These are phyloP conservation scores for Penicillium samsonianum DNA, from an alignment of 495 filamentous ascomycete species.

Conservation along the genomic window DNA sequence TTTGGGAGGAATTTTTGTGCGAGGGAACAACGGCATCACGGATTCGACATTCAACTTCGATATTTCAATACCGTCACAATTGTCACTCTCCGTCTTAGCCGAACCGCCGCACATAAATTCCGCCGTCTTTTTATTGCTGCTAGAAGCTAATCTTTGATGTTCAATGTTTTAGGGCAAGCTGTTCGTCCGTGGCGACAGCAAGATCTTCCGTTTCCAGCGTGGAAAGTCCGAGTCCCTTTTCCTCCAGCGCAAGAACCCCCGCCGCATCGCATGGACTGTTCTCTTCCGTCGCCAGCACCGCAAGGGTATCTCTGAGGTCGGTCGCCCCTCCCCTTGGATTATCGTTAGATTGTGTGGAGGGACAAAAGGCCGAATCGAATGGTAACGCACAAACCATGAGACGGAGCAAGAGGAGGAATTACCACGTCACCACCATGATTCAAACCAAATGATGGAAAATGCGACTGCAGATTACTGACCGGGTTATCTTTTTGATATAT, in stretches of 20 bases:
- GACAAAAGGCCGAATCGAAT: constrained; percentile 14
- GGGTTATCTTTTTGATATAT: constrained; percentile 33
- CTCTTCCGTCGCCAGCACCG: constrained; percentile 97
- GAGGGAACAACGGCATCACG: constrained; percentile 21
- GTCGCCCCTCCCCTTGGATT: constrained; percentile 41
- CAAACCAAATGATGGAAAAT: constrained; percentile 10
- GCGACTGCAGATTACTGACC: constrained; percentile 43
- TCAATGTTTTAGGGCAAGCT: constrained; percentile 79
- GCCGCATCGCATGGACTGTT: constrained; percentile 97
- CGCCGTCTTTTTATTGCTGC: constrained; percentile 4
- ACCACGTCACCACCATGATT: constrained; percentile 5
- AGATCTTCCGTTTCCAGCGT: constrained; percentile 99
- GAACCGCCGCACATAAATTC: constrained; percentile 12
- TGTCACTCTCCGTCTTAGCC: constrained; percentile 4
- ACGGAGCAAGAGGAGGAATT: constrained; percentile 26
- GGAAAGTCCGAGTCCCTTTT: constrained; percentile 99
- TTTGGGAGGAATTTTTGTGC: constrained; percentile 21
- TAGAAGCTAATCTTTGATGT: constrained; percentile 34
- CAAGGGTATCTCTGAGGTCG: constrained; percentile 99
- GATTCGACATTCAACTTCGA: constrained; percentile 21
- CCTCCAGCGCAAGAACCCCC: constrained; percentile 99
- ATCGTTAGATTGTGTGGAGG: constrained; percentile 22
- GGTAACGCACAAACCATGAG: constrained; percentile 4
- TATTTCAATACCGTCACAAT: constrained; percentile 6
- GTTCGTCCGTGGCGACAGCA: constrained; percentile 99